phyloP scores from a whole-genome alignment of 176 grass and related monocot genomes.

The Juncus inflexus region DNA sequence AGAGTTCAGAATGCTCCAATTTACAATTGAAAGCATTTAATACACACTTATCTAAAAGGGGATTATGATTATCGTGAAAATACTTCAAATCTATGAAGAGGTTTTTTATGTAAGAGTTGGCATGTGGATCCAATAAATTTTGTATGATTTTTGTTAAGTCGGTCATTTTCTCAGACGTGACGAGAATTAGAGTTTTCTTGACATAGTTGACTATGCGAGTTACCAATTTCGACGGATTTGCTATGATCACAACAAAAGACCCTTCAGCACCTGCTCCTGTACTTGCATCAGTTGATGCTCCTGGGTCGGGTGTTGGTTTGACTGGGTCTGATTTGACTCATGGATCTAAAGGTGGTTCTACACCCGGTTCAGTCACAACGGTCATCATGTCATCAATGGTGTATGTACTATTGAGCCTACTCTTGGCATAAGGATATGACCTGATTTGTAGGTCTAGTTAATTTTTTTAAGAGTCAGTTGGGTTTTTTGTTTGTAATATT shows the following conservation, averaged over 20 bases:
- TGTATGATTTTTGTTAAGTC: too few species aligned
- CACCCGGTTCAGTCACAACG: neutral
- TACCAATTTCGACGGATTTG: conserved; percentile 70
- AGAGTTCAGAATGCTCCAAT: too few species aligned
- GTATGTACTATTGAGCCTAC: neutral
- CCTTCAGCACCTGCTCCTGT: conserved; percentile 13
- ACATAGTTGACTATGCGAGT: conserved; percentile 3
- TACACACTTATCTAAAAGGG: too few species aligned
- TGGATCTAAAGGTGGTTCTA: neutral
- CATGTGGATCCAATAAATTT: too few species aligned
- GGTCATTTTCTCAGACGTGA: too few species aligned
- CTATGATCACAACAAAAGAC: conserved; percentile 40
- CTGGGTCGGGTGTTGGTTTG: too few species aligned
- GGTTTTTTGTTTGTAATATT: too few species aligned
- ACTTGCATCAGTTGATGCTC: neutral
- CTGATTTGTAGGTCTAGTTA: conserved; percentile 1
- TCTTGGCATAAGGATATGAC: neutral
- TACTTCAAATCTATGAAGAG: too few species aligned
- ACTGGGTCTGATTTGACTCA: neutral
- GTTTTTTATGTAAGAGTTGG: too few species aligned
- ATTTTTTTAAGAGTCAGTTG: conserved; percentile 1
- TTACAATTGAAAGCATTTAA: too few species aligned
- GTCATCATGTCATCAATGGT: neutral
- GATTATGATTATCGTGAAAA: too few species aligned
- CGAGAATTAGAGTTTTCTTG: too few species aligned